Base-by-base conservation (phyloP, 1,139 yeast genomes). In the Wickerhamomyces sp. region DNA sequence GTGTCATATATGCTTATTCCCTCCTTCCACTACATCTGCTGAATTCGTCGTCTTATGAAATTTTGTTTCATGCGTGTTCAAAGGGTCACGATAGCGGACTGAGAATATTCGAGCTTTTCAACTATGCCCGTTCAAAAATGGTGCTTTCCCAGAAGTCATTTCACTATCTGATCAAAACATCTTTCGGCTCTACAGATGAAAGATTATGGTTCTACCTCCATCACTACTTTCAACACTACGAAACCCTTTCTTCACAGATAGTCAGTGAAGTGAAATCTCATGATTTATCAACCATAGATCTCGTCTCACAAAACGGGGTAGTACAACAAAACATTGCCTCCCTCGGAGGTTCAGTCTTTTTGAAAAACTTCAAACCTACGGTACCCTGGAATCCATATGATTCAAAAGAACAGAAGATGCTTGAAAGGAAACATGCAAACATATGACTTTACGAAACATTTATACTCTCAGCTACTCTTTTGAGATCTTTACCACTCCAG, bases 1-100 rank as follows among this genome's bases (percentile, higher is more conserved):
- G 60, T 14, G 47, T 53, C 6, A 36, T 54, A 1, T 47, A 48
- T 33, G 44, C 42, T 4, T 55, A 52, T 29, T 40, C 48, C 7
- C 37, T 36, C 7, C 13, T 50, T 4, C 55, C 52, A 2, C 4
- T n/a, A 0, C 9, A 27, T 1, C 11, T 35, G 7, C n/a, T 47
- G 3, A 45, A 49, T 33, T 13, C 36, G 0, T 41, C 42, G 8
- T 42, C 52, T 6, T 46, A 34, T 32, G 45, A 45, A 14, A 48
- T 50, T 6, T 6, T 56, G 18, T 39, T 54, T 7, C 51, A 48
- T 37, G 42, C 46, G 3, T 47, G 53, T 33, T 45, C 54, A 2
- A 44, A 54, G 27, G 55, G 56, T 4, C 34, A 43, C 26, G 50
- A 44, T 29, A 37, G 47, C 6, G 38, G 44, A 7, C 31, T 47